Percentiles rank a stretch among this genome's conserved stretches.
Evolutionary conservation across 306 rosid species (phyloP).

Genomic region (Sechiopsis laciniata): DNA sequence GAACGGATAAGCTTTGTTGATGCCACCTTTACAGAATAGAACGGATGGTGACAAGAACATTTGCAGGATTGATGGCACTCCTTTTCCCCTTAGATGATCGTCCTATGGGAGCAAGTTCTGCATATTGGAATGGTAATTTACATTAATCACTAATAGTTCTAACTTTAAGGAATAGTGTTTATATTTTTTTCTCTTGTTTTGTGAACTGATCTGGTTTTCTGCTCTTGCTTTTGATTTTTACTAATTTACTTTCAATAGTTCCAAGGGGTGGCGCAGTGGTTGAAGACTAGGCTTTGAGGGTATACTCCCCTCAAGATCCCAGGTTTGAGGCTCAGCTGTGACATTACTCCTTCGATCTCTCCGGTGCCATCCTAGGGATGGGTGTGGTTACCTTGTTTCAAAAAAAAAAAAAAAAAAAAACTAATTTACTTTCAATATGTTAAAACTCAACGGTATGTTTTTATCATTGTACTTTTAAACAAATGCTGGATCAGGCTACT

Average conservation of each 20-base stretch:
- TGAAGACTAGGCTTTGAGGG: no score
- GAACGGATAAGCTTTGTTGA: neutral
- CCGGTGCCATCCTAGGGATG: no score
- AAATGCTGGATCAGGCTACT: neutral
- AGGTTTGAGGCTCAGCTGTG: no score
- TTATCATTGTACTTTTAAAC: neutral
- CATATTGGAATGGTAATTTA: neutral
- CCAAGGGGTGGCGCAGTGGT: no score
- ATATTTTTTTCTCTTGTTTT: neutral
- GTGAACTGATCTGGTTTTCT: neutral
- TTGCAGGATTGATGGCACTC: neutral
- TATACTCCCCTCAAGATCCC: no score
- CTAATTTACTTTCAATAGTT: neutral
- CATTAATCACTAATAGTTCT: neutral
- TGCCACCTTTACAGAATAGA: conserved; percentile 1
- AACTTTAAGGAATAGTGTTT: neutral
- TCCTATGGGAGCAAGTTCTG: neutral
- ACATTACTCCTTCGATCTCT: no score
- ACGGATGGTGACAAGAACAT: neutral
- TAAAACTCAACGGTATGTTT: neutral
- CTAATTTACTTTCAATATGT: neutral
- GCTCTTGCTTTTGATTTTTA: neutral
- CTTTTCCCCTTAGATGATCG: neutral
- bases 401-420: no score
- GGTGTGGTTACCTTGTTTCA: no score